Base-by-base conservation (phyloP, 441 rosid species). In the Eutrema salsugineum region DNA sequence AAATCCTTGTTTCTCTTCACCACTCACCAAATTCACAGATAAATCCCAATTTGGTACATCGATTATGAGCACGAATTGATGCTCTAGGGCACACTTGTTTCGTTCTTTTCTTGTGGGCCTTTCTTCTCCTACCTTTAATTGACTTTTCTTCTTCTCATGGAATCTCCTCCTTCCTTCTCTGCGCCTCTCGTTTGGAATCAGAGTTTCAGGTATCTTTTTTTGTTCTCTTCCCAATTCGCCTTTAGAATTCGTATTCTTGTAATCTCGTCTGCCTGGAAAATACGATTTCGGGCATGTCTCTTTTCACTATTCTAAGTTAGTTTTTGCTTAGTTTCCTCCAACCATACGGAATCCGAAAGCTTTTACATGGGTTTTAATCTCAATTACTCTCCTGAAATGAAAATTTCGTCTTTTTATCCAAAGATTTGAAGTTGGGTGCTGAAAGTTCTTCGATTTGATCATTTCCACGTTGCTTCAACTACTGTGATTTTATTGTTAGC, bases 171-270 rank as follows among this genome's bases (percentile, higher is more conserved):
- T 55, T 49, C 58, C 10, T 46, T 55, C 58, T 8, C 50, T 64
- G 4, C 71, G 35, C 69, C 75, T 44, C 58, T 63, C 66, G 19
- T 73, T 73, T 73, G 14, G 71, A 58, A 49, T 73, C 63, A 3
- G 16, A 58, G 30, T 40, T 58, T 58, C 47, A 66, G 72, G 78
- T 73, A 66, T 55, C 53, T 43, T 58, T 11, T 24, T 6, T 40
- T 28, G 6, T 19, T 11, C 36, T 19, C 50, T n/a, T n/a, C 60
- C 11, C 28, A 15, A 43, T 62, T 55, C 38, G 16, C 10, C 53
- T 60, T 40, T 8, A 1, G 5, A 8, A 27, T 40, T 30, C 57
- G n/a, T 19, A 3, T 47, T 54, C 36, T 63, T 63, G 15, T 20
- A 2, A 30, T 28, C 22, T 42, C 50, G 12, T 24, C 49, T 42